phyloP scores from a whole-genome alignment of 192 early-diverging fungal species.

The Coemansia sp. region DNA sequence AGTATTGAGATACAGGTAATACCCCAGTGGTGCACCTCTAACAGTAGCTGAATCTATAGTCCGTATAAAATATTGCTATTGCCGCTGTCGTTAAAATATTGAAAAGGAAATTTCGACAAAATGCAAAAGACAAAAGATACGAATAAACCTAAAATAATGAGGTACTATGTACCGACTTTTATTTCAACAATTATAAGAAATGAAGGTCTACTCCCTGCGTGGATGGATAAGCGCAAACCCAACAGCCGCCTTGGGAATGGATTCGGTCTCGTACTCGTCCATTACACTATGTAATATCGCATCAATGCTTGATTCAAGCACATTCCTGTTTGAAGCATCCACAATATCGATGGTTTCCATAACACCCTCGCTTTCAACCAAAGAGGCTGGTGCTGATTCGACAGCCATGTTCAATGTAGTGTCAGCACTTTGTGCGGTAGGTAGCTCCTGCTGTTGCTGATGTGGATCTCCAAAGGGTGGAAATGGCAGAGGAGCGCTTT shows the following conservation, averaged over 20 bases:
- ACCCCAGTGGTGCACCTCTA: too few species aligned
- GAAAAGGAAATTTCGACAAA: too few species aligned
- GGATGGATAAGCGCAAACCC: slow-evolving; percentile 54
- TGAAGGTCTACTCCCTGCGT: slow-evolving; percentile 12
- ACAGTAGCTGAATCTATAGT: too few species aligned
- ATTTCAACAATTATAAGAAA: neutral
- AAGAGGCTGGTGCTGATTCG: neutral
- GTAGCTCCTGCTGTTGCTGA: slow-evolving; percentile 11
- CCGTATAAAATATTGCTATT: too few species aligned
- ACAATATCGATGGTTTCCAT: slow-evolving; percentile 42
- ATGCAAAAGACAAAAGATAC: neutral
- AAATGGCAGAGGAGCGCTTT: slow-evolving; percentile 36
- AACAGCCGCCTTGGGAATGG: slow-evolving; percentile 52
- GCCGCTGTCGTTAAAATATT: too few species aligned
- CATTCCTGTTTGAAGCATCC: slow-evolving; percentile 29
- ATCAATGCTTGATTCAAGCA: slow-evolving; percentile 51
- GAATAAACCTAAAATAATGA: neutral
- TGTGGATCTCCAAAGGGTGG: slow-evolving; percentile 42
- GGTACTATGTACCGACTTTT: neutral
- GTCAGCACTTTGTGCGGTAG: neutral
- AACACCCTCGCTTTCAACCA: neutral
- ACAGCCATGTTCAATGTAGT: neutral
- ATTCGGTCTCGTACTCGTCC: slow-evolving; percentile 39
- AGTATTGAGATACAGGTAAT: too few species aligned
- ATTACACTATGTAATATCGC: slow-evolving; percentile 53